Evolutionary conservation across 345 rosid species (phyloP).

Genomic region (Iberis pinnata): DNA sequence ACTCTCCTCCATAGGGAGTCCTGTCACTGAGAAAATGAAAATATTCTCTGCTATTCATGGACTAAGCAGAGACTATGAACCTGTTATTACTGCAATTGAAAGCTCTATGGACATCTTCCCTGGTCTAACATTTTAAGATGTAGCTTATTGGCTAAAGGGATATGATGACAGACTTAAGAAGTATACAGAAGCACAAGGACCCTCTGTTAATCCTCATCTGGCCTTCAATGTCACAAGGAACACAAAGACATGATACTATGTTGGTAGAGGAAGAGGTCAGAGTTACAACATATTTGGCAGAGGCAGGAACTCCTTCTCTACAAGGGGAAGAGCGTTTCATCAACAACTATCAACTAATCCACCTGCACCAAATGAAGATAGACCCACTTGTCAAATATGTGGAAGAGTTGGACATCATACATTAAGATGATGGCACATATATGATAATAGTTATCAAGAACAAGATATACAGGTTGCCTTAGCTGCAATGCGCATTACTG

Average conservation of each 20-base stretch:
- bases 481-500: neutral
- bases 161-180: neutral
- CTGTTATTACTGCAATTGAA: neutral
- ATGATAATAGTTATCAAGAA: neutral
- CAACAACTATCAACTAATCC: neutral
- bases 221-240: too few relatives aligned
- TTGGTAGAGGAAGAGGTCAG: neutral
- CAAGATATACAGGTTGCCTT: neutral
- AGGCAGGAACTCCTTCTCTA: neutral
- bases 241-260: neutral
- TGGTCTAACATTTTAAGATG: neutral
- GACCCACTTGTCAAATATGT: neutral
- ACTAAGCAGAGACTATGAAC: neutral
- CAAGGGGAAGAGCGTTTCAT: neutral
- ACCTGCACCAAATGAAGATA: neutral
- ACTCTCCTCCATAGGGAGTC: neutral
- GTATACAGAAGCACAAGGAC: neutral
- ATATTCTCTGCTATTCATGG: neutral
- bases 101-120: neutral
- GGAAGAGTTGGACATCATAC: neutral
- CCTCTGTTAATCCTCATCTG: neutral
- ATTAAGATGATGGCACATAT: neutral
- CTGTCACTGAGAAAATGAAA: neutral
- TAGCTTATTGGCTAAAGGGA: neutral
- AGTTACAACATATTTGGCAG: too few relatives aligned